Base-by-base conservation (phyloP, 371 early-diverging fungal species). In the Paraphysoderma sedebokerense region DNA sequence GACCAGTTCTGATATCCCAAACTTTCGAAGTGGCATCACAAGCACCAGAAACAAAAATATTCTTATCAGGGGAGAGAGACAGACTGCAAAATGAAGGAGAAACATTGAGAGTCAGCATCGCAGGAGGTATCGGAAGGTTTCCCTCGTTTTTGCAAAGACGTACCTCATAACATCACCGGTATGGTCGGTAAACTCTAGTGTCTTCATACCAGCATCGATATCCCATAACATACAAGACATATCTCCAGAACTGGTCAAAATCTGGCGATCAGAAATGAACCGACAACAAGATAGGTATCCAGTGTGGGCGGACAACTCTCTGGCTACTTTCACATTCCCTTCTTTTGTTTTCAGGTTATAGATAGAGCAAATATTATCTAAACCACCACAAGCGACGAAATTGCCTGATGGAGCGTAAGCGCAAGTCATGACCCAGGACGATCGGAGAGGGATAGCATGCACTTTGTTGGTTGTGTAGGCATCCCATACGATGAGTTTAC, bases 401-500 rank as follows among this genome's bases (percentile, higher is more conserved):
- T 83, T 82, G 15, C 97, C 92, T n/a, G 88, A 87, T 5, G 96
- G 97, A 17, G 93, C 85, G 58, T 92, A 98, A 0, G 98, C 96
- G 57, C 92, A 92, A 28, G 97, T 95, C 98, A 98, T 98, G 47
- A 98, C 98, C 98, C 98, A 98, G 7, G 93, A 90, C 0, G 96
- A 95, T 23, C 89, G 81, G 44, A 98, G 65, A 15, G 97, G 95
- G 58, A 98, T 95, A 28, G 96, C 96, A 58, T 88, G 85, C 33
- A 92, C 76, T 66, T 98, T 98, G 76, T 98, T 95, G 47, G 96
- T 90, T 30, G 90, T 81, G 58, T 83, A 91, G 11, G 95, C 89
- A 58, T 98, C 95, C 97, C 98, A 98, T 20, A 97, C 93, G 36
- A 98, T 88, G 44, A 98, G 68, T 63, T 96, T 98, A 50, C 98